Evolutionary conservation across 805 yeast species (phyloP).

Genomic region (Spathaspora gorwiae): DNA sequence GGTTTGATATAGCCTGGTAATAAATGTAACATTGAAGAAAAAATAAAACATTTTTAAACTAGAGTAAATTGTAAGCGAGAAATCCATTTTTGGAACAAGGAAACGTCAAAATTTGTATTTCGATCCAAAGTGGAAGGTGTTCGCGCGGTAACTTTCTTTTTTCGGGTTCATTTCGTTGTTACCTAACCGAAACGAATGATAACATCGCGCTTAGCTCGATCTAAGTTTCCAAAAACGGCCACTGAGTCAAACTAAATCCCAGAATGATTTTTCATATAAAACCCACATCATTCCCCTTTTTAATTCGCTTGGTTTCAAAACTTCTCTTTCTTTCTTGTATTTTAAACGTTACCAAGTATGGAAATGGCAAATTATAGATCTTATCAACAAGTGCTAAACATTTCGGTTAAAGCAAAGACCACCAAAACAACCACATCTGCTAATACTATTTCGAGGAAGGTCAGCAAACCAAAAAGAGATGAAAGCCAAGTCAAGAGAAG

Average conservation of each 20-base stretch:
- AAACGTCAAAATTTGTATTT: no score
- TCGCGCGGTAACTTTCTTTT: constrained; percentile 1
- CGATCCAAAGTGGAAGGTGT: not conserved
- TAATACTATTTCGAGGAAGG: not conserved
- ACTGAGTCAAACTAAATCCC: not conserved
- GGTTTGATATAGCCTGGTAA: not conserved
- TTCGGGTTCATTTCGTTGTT: not conserved
- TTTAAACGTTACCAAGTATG: not conserved
- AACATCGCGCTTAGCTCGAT: constrained; percentile 6
- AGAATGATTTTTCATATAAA: not conserved
- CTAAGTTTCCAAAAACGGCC: constrained; percentile 1
- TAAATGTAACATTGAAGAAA: not conserved
- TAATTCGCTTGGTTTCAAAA: not conserved
- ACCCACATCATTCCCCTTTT: not conserved
- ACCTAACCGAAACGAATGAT: not conserved
- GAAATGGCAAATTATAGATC: constrained; percentile 26
- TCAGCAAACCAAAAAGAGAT: constrained; percentile 13
- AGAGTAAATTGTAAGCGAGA: not conserved
- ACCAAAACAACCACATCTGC: constrained; percentile 1
- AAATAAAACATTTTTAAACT: no score
- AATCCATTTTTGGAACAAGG: not conserved
- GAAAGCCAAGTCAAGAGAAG: constrained; percentile 20
- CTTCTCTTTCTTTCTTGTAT: not conserved
- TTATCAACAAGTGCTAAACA: constrained; percentile 34
- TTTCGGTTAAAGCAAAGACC: constrained; percentile 18